Evolutionary conservation across 768 basidiomycete species (phyloP).

Genomic region (Amanita jacksonii): DNA sequence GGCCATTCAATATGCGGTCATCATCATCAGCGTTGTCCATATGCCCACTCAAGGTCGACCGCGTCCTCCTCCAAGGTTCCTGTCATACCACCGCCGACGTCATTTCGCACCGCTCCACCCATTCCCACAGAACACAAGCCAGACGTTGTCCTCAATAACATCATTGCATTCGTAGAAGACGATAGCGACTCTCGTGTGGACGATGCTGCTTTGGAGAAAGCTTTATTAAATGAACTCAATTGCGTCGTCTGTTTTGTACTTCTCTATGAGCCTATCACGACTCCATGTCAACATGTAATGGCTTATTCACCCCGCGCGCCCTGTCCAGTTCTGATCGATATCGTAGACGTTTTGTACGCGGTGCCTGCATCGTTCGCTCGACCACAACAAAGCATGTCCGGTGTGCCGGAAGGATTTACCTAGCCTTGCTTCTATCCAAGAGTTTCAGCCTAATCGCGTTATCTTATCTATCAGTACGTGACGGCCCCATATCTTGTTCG

Average conservation of each 20-base stretch:
- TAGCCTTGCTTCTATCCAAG: constrained; percentile 66
- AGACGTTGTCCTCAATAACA: constrained; percentile 53
- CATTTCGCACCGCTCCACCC: constrained; percentile 8
- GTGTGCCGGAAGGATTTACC: constrained; percentile 79
- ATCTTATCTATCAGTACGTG: constrained; percentile 59
- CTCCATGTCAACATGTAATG: constrained; percentile 86
- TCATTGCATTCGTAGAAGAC: constrained; percentile 31
- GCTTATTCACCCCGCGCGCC: constrained; percentile 9
- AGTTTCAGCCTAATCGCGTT: constrained; percentile 66
- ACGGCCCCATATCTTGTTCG: not conserved
- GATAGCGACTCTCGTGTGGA: constrained; percentile 21
- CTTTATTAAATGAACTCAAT: constrained; percentile 58
- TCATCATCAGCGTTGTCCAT: constrained; percentile 28
- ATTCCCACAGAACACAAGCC: constrained; percentile 13
- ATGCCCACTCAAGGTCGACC: constrained; percentile 26
- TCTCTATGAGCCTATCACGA: constrained; percentile 80
- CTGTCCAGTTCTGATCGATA: constrained; percentile 10
- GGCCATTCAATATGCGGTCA: constrained; percentile 72
- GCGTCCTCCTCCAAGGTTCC: constrained; percentile 9
- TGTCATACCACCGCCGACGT: not conserved
- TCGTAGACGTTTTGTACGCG: constrained; percentile 79
- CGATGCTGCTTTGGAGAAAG: constrained; percentile 45
- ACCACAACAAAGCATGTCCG: constrained; percentile 77
- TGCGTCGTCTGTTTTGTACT: constrained; percentile 90
- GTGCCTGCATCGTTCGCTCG: constrained; percentile 85